These are phyloP conservation scores for Elsinoe necatrix DNA, from an alignment of 2,329 filamentous ascomycete species.

Conservation along the genomic window DNA sequence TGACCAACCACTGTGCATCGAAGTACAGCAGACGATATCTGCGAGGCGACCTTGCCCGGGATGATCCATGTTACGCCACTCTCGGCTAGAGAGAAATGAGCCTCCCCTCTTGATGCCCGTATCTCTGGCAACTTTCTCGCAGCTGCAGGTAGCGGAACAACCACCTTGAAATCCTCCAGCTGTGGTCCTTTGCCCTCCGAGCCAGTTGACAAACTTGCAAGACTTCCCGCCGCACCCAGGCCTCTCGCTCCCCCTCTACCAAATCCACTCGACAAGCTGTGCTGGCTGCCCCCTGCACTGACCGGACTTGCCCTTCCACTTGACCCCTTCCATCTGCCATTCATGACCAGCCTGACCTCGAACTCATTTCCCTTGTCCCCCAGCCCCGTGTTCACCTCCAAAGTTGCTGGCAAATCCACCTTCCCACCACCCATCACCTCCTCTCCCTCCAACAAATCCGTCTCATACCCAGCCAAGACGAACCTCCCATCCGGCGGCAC, in stretches of 20 bases:
- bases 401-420: slow-evolving; percentile 69
- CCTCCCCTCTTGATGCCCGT: slow-evolving; percentile 72
- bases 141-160: slow-evolving; percentile 66
- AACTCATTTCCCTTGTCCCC: slow-evolving; percentile 74
- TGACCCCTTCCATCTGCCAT: slow-evolving; percentile 39
- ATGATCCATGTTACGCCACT: slow-evolving; percentile 74
- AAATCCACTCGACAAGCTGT: slow-evolving; percentile 16
- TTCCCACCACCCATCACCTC: slow-evolving; percentile 16
- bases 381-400: slow-evolving; percentile 74
- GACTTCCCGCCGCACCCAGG: slow-evolving; percentile 9
- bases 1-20: slow-evolving; percentile 71
- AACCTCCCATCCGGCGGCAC: slow-evolving; percentile 92
- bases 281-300: slow-evolving; percentile 10
- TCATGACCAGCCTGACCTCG: slow-evolving; percentile 69
- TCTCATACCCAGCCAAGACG: slow-evolving; percentile 87
- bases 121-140: slow-evolving; percentile 71
- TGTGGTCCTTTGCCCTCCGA: slow-evolving; percentile 28
- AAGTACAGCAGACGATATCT: slow-evolving; percentile 44
- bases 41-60: slow-evolving; percentile 62
- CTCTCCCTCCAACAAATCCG: slow-evolving; percentile 51
- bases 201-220: slow-evolving; percentile 16
- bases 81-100: slow-evolving; percentile 67
- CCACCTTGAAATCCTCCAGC: slow-evolving; percentile 69
- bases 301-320: slow-evolving; percentile 10
- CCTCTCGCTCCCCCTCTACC: slow-evolving; percentile 6